Base-by-base conservation (phyloP, 2,329 filamentous ascomycete species). In the Stagonosporopsis tanaceti region DNA sequence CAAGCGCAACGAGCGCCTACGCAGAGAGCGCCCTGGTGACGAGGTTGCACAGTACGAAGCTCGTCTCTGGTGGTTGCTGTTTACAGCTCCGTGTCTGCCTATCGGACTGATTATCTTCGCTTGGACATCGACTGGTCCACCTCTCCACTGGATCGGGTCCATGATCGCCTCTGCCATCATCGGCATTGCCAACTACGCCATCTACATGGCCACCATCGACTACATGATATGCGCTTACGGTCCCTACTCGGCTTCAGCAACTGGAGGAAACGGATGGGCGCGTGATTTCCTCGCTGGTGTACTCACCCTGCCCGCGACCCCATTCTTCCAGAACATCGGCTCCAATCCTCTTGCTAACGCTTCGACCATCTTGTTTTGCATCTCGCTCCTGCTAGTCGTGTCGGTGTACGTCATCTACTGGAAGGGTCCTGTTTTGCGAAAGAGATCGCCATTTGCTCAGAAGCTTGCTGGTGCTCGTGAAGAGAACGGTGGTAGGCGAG, bases 171-270 rank as follows among this genome's bases (percentile, higher is more conserved):
- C 83, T 2, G 82, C 82, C 15, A 80, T 91, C 44, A 87, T 93
- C 47, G 90, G 89, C 32, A 87, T 92, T 52, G 89, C 89, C 52
- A 93, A 73, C 48, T 90, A 89, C 57, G 78, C 84, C 40, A 90
- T 91, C 57, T 91, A 92, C 77, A 91, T 91, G 88, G 88, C 89
- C 0, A 92, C 89, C 0, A 90, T 91, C 63, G 89, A 92, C 75
- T 93, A 92, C 78, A 92, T 92, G 87, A 85, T 91, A 34, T 88
- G 87, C 56, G 87, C 89, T 0, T 90, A 92, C 66, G 90, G 90
- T 0, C 87, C 87, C 0, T 92, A 91, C 73, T 87, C 88, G 2
- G 89, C 90, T 1, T 92, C 89, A 0, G 90, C 90, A 0, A 92
- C 90, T 0, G 90, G 90, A 38, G 90, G 90, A 9, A 93, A 93